Evolutionary conservation across 768 basidiomycete species (phyloP).

Genomic region (Kwoniella dejecticola): DNA sequence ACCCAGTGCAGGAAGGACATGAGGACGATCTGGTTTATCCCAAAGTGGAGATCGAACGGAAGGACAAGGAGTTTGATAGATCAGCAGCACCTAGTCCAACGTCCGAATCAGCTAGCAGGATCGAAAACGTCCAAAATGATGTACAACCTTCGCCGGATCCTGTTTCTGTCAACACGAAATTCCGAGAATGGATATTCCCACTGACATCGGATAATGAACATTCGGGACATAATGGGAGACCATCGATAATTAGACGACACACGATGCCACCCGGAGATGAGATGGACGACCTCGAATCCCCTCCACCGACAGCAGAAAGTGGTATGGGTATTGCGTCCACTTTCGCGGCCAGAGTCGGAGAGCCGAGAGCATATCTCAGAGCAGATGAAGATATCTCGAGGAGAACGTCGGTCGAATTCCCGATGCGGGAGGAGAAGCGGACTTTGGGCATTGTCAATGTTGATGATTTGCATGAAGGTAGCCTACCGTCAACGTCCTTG

Average conservation of each 20-base stretch:
- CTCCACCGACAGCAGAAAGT: neutral
- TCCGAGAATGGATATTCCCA: conserved; percentile 27
- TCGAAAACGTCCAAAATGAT: neutral
- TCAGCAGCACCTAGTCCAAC: conserved; percentile 3
- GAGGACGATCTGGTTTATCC: conserved; percentile 1
- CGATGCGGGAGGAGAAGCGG: conserved; percentile 8
- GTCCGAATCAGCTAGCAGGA: neutral
- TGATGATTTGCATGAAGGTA: neutral
- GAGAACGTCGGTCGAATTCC: conserved; percentile 24
- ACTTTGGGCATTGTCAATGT: conserved; percentile 16
- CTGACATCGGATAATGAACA: neutral
- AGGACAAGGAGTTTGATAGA: conserved; percentile 1
- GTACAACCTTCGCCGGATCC: neutral
- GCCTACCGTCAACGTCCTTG: neutral
- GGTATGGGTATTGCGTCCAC: conserved; percentile 16
- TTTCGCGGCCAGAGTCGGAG: neutral
- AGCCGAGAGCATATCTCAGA: neutral
- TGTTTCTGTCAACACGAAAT: neutral
- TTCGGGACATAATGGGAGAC: neutral
- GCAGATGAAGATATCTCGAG: neutral
- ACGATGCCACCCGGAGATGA: conserved; percentile 11
- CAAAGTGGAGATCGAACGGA: neutral
- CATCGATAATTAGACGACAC: conserved; percentile 22
- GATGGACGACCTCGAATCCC: neutral
- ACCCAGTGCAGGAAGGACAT: neutral